Conservation (phyloP, 768 basidiomycete species). For the Lactarius psammicola region DNA sequence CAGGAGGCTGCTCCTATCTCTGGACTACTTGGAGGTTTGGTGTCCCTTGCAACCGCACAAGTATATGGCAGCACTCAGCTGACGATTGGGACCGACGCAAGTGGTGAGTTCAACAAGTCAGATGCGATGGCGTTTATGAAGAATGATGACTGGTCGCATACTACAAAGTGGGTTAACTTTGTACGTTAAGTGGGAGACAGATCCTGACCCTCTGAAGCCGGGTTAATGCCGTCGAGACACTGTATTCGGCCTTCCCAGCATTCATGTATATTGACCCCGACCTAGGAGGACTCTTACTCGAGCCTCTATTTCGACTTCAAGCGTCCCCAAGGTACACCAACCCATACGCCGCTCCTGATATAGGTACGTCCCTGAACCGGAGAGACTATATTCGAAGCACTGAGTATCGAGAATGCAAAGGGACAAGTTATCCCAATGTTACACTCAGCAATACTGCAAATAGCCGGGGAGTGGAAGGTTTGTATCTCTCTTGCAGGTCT, state of each 20-base stretch:
- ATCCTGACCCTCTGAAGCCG: slow-evolving; percentile 11
- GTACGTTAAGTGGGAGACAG: background rate
- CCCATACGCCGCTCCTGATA: slow-evolving; percentile 25
- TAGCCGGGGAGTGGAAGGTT: slow-evolving; percentile 16
- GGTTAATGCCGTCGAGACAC: slow-evolving; percentile 54
- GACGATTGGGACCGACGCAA: slow-evolving; percentile 47
- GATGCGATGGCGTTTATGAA: slow-evolving; percentile 56
- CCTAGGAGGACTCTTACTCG: slow-evolving; percentile 39
- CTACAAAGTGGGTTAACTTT: slow-evolving; percentile 39
- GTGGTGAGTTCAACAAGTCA: slow-evolving; percentile 49
- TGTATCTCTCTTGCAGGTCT: background rate
- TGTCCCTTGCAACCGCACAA: slow-evolving; percentile 54
- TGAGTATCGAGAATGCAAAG: background rate
- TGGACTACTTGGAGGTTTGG: slow-evolving; percentile 49
- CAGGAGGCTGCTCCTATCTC: slow-evolving; percentile 49
- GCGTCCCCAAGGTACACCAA: slow-evolving; percentile 20
- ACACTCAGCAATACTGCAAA: background rate
- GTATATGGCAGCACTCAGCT: slow-evolving; percentile 53
- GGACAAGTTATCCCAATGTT: slow-evolving; percentile 10
- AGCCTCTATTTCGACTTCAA: slow-evolving; percentile 30
- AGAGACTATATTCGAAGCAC: no score
- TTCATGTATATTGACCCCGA: slow-evolving; percentile 53
- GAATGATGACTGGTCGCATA: no score
- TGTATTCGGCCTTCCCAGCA: slow-evolving; percentile 49
- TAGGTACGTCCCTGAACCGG: slow-evolving; percentile 19